Conservation (phyloP, 1,284 basidiomycete species). For the Boletus smithii region DNA sequence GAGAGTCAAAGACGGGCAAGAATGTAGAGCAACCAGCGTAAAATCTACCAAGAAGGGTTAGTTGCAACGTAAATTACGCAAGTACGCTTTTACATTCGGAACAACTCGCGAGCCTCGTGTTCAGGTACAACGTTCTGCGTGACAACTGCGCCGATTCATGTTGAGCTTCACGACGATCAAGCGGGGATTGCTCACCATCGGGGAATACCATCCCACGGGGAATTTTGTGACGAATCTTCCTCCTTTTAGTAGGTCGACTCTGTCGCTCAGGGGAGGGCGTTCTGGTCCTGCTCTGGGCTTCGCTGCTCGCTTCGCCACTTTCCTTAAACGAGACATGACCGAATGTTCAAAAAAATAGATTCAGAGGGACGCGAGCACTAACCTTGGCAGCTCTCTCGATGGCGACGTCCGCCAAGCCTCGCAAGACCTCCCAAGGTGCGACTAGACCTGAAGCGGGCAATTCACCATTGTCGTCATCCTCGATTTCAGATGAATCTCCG, state of each 20-base stretch:
- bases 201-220: conserved; percentile 56
- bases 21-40: conserved; percentile 88
- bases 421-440: conserved; percentile 79
- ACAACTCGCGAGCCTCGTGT: conserved; percentile 77
- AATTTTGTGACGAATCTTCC: conserved; percentile 61
- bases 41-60: conserved; percentile 48
- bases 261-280: conserved; percentile 67
- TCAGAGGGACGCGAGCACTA: conserved; percentile 15
- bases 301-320: conserved; percentile 65
- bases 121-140: conserved; percentile 78
- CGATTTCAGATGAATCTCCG: conserved; percentile 72
- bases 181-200: conserved; percentile 50
- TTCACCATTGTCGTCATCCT: conserved; percentile 70
- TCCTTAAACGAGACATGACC: conserved; percentile 44
- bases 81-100: conserved; percentile 58
- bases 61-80: not conserved
- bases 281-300: conserved; percentile 68
- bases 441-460: conserved; percentile 76
- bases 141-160: conserved; percentile 51
- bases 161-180: conserved; percentile 9
- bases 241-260: conserved; percentile 62
- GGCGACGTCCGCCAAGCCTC: conserved; percentile 76
- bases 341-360: not conserved
- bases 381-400: conserved; percentile 74
- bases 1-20: conserved; percentile 79